Base-by-base conservation (phyloP, 305 asterid species). In the Withania somnifera region DNA sequence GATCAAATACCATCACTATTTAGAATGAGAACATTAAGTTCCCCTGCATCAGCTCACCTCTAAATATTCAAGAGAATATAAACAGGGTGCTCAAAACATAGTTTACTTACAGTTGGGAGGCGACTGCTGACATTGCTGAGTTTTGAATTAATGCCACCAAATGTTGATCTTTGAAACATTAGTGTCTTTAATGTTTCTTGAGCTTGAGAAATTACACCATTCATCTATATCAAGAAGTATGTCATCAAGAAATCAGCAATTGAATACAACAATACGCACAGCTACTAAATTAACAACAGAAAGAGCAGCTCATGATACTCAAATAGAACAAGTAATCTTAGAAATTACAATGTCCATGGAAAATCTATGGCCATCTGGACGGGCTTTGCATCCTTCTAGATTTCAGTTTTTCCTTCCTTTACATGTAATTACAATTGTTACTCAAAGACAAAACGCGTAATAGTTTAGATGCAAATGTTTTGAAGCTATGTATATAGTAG, bases 121-220 rank as follows among this genome's bases (percentile, higher is more conserved):
- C 97, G 97, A 86, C 95, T 95, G 90, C 97, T 86, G 86, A 95
- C 92, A 82, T 93, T 95, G 84, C 98, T 91, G 84, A 95, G 95
- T 90, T 95, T 95, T 51, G 91, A 87, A 80, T 91, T 90, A 83
- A 95, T 91, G 81, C 97, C 97, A 69, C 98, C 97, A 80, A 95
- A 95, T 30, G 97, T 93, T 19, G 97, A 93, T n/a, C 98, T 93
- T 81, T 95, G 98, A 87, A 92, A 92, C 82, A 91, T 85, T 53
- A 95, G 93, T 52, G 98, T 81, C 84, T 90, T 93, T 50, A 95
- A 86, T 81, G 98, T 91, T 91, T 95, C 98, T 85, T 95, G 98
- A 77, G 97, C 98, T 85, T 95, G 98, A 80, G 98, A 92, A 77
- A 95, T 91, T 83, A 95, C 97, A 30, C 90, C 88, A 89, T 95